These are phyloP conservation scores for Penicillium dipodomyicola DNA, from an alignment of 495 filamentous ascomycete species.

Conservation along the genomic window DNA sequence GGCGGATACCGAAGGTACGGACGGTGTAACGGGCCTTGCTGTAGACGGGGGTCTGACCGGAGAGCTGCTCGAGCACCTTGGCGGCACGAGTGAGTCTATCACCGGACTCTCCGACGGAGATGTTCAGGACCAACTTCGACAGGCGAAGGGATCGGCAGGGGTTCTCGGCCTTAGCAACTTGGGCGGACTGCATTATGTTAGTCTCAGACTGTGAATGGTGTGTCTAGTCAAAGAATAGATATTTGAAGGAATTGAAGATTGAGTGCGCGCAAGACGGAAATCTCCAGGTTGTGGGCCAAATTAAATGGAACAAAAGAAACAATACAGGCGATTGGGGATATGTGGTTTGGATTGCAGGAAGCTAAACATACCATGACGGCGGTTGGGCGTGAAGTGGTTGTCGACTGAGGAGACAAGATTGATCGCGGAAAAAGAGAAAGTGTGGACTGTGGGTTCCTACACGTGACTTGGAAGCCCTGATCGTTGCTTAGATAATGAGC, in stretches of 20 bases:
- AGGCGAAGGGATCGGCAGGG: constrained; percentile 99
- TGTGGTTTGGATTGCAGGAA: constrained; percentile 1
- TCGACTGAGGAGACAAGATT: constrained; percentile 43
- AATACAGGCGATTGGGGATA: not conserved
- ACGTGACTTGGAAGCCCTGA: constrained; percentile 22
- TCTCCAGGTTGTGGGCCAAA: not conserved
- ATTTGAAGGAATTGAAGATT: constrained; percentile 6
- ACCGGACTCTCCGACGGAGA: constrained; percentile 99
- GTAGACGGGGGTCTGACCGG: constrained; percentile 99
- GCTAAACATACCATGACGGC: constrained; percentile 49
- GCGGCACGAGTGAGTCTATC: constrained; percentile 99
- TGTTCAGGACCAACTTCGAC: constrained; percentile 99
- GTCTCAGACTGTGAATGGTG: constrained; percentile 1
- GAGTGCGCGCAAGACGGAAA: constrained; percentile 1
- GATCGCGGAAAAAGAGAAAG: constrained; percentile 39
- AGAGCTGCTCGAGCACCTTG: constrained; percentile 99
- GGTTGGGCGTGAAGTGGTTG: constrained; percentile 45
- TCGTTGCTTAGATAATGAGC: not conserved
- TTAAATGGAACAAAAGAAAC: not conserved
- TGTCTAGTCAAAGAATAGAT: not conserved
- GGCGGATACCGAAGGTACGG: constrained; percentile 99
- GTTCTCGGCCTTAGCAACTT: constrained; percentile 81
- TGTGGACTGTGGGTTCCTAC: constrained; percentile 42
- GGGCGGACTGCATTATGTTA: constrained; percentile 52
- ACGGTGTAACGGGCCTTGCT: constrained; percentile 99